Evolutionary conservation across 1,139 yeast species (phyloP).

Genomic region (Taphrina flavorubra): DNA sequence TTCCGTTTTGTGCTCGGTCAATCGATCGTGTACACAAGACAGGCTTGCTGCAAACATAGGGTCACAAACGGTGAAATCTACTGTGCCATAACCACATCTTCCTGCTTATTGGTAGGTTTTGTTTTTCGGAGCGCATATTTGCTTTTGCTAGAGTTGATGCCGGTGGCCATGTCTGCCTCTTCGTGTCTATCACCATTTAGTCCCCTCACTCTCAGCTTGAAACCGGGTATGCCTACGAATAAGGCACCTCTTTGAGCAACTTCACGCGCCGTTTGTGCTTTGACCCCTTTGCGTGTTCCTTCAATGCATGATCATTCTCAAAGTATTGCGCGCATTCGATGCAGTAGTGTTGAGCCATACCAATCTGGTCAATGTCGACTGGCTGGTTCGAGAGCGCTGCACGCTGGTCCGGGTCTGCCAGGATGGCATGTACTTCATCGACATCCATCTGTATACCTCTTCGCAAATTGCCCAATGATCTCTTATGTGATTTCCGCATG

Average conservation of each 20-base stretch:
- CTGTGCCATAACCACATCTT: conserved; percentile 27
- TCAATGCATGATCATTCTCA: conserved; percentile 75
- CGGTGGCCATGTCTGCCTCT: conserved; percentile 35
- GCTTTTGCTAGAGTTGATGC: conserved; percentile 27
- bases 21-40: too few relatives aligned
- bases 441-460: conserved; percentile 56
- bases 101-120: conserved; percentile 8
- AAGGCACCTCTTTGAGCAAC: conserved; percentile 76
- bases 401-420: conserved; percentile 68
- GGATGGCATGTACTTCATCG: conserved; percentile 80
- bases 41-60: too few relatives aligned
- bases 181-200: conserved; percentile 17
- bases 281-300: conserved; percentile 54
- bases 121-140: conserved; percentile 10
- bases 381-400: conserved; percentile 75
- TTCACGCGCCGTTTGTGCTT: conserved; percentile 58
- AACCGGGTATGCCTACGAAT: conserved; percentile 59
- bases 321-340: conserved; percentile 91
- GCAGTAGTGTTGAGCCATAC: conserved; percentile 92
- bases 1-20: too few relatives aligned
- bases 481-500: conserved; percentile 28
- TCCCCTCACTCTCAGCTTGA: too few relatives aligned
- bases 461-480: conserved; percentile 27
- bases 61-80: not conserved
- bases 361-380: conserved; percentile 86